Evolutionary conservation across 495 filamentous ascomycete species (phyloP), one percentile per base, ranked within the genome.

Genomic region (Xylaria nigripes): DNA sequence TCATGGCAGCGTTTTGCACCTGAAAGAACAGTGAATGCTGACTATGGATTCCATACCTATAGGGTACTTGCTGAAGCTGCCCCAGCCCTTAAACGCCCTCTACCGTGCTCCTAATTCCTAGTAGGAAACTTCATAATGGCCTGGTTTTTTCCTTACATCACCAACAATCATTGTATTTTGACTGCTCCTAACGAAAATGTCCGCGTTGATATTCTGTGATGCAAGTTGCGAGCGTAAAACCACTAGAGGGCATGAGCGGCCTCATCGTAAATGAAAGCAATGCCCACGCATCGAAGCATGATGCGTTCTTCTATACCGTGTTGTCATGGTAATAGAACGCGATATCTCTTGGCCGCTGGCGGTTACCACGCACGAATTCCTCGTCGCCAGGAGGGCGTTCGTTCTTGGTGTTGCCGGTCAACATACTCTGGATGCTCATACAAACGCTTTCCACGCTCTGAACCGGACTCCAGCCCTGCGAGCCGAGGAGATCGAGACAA

Each of bases 371-470:
- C 15, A 95, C 88, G 63, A 96, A 96, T 5, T 92, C 84, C 56
- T 84, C 84, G 68, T 96, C 87, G 9, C 90, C 90, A 0, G 85
- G 84, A 6, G 90, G 90, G 15, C 90, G 76, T 67, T 90, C 92
- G 58, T 93, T 86, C 70, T 88, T 93, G 21, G 77, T 86, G 66
- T 98, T 98, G 6, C 90, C 86, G 0, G 93, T 96, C 62, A 98
- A 68, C 93, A 98, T 98, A 71, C 89, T 95, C 72, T 98, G 93
- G 43, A 98, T 82, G 67, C 90, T 95, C 83, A 98, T 93, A 76
- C 90, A 95, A 42, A 98, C 83, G 61, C 87, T 94, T 75, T 98
- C 91, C 12, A 96, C 93, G 25, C 90, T 97, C 68, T 97, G 94
- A 9, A 97, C 92, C 0, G 93, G 93, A 12, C 84, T 90, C 93